phyloP scores from a whole-genome alignment of 805 yeast species.

The Ogataea parapolymorpha region DNA sequence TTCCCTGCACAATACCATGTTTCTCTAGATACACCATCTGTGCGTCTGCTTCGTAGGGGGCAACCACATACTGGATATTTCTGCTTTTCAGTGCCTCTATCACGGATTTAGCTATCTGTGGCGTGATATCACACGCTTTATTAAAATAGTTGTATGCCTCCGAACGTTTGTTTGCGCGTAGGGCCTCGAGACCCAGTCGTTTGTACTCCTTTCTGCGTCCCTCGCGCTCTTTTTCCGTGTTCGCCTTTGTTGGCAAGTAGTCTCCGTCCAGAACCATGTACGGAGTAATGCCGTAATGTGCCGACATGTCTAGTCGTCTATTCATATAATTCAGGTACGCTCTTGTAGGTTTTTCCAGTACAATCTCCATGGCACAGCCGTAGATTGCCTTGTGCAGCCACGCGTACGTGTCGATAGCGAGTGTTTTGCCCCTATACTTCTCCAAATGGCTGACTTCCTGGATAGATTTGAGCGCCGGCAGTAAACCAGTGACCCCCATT shows the following conservation, averaged over 20 bases:
- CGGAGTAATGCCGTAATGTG: conserved; percentile 68
- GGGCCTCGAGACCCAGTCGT: conserved; percentile 49
- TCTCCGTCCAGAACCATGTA: conserved; percentile 95
- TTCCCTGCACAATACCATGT: conserved; percentile 71
- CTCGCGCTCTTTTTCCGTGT: conserved; percentile 66
- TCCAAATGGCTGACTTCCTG: conserved; percentile 58
- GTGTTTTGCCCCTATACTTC: conserved; percentile 63
- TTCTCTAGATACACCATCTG: conserved; percentile 90
- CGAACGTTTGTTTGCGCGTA: conserved; percentile 50
- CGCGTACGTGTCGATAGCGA: conserved; percentile 94
- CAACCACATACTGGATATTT: conserved; percentile 72
- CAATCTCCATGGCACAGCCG: conserved; percentile 80
- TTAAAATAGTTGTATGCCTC: conserved; percentile 66
- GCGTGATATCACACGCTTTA: conserved; percentile 82
- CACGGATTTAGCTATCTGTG: conserved; percentile 84
- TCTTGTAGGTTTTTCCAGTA: conserved; percentile 65
- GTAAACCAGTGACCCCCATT: conserved; percentile 84
- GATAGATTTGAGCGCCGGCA: conserved; percentile 74
- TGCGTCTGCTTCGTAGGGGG: conserved; percentile 98
- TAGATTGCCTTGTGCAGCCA: conserved; percentile 91
- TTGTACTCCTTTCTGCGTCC: conserved; percentile 55
- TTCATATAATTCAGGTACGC: conserved; percentile 67
- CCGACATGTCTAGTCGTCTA: conserved; percentile 63
- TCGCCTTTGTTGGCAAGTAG: conserved; percentile 70
- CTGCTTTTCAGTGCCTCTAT: conserved; percentile 64